phyloP scores from a whole-genome alignment of 352 stramenopile species.

The Globisporangium yorkense region DNA sequence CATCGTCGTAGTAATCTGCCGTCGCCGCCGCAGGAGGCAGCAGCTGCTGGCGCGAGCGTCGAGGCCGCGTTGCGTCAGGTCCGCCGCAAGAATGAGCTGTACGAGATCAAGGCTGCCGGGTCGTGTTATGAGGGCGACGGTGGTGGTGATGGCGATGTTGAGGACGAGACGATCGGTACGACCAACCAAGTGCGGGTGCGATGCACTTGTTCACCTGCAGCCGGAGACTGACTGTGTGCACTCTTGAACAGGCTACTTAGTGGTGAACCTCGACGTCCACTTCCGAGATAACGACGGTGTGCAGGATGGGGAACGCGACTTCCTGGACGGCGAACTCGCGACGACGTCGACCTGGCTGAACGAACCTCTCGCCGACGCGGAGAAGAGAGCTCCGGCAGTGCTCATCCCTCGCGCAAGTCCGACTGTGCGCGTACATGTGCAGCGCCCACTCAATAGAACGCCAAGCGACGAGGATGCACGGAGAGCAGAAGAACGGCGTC shows the following conservation, averaged over 20 bases:
- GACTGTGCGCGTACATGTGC: slow-evolving; percentile 2
- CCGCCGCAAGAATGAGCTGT: slow-evolving; percentile 24
- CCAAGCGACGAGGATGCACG: background rate
- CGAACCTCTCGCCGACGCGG: background rate
- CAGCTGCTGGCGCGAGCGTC: slow-evolving; percentile 17
- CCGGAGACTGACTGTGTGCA: background rate
- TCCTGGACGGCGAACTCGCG: background rate
- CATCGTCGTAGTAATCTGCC: background rate
- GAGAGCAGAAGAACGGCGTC: background rate
- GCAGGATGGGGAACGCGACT: background rate
- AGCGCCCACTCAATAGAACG: background rate
- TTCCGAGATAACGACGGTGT: background rate
- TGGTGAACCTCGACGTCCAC: slow-evolving; percentile 17
- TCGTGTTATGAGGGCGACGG: slow-evolving; percentile 1
- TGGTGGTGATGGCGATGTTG: too few species aligned
- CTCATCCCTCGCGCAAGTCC: slow-evolving; percentile 1
- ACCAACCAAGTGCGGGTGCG: background rate
- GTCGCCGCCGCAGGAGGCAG: slow-evolving; percentile 1
- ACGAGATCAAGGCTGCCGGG: slow-evolving; percentile 27
- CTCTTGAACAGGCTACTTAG: slow-evolving; percentile 18
- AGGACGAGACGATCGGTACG: slow-evolving; percentile 8
- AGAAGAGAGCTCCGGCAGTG: slow-evolving; percentile 2
- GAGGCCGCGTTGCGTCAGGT: slow-evolving; percentile 16
- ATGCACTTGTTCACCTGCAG: background rate
- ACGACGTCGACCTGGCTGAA: background rate